Evolutionary conservation across 768 basidiomycete genomes (phyloP).

Genomic region (Serendipita vermifera): DNA sequence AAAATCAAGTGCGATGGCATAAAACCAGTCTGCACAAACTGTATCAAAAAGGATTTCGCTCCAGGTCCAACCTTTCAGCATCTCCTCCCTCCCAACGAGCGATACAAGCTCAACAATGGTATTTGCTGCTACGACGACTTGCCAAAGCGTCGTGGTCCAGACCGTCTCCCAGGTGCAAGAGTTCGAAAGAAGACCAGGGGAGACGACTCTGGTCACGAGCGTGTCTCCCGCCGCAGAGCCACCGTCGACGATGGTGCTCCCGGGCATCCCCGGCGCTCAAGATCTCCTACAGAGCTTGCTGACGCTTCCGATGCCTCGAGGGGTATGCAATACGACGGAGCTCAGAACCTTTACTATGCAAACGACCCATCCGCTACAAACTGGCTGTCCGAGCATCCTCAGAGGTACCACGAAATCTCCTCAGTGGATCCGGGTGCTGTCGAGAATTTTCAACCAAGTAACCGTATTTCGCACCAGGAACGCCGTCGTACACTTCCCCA

Average conservation of each 20-base stretch:
- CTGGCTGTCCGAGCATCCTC: too few species aligned
- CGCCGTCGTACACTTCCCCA: too few species aligned
- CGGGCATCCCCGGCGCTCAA: too few species aligned
- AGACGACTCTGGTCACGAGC: constrained; percentile 22
- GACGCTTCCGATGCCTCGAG: too few species aligned
- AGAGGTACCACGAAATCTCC: too few species aligned
- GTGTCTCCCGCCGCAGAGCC: neutral
- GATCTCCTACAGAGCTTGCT: too few species aligned
- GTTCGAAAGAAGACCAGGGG: constrained; percentile 18
- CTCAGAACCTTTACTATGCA: too few species aligned
- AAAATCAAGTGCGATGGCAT: constrained; percentile 78
- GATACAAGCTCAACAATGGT: constrained; percentile 30
- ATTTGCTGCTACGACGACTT: constrained; percentile 40
- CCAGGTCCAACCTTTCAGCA: constrained; percentile 19
- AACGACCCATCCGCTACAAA: too few species aligned
- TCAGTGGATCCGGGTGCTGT: too few species aligned
- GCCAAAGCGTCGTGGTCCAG: constrained; percentile 71
- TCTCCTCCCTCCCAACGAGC: constrained; percentile 19
- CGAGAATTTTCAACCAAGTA: too few species aligned
- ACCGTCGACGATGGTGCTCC: neutral
- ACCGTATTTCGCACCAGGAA: too few species aligned
- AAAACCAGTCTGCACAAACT: constrained; percentile 65
- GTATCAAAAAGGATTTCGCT: constrained; percentile 33
- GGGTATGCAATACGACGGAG: too few species aligned
- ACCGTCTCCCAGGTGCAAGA: constrained; percentile 66